Evolutionary conservation across 495 filamentous ascomycete species (phyloP).

Genomic region (Stereocaulon alpinum): DNA sequence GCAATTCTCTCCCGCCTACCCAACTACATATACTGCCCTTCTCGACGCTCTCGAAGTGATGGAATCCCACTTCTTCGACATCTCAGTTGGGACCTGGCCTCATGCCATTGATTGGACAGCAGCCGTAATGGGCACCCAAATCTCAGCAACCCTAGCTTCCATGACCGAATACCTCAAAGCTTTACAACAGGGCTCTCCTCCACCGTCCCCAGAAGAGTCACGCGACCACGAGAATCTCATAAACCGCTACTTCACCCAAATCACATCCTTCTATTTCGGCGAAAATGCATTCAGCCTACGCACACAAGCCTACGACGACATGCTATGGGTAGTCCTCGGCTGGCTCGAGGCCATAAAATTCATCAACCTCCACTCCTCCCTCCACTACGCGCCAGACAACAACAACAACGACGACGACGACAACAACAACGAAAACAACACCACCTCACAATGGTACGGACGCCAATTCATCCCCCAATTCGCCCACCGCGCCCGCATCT

Average conservation of each 20-base stretch:
- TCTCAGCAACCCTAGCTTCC: conserved; percentile 57
- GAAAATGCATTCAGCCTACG: conserved; percentile 70
- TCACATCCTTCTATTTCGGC: conserved; percentile 71
- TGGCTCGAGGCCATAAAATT: conserved; percentile 83
- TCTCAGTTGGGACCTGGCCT: conserved; percentile 77
- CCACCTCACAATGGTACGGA: conserved; percentile 55
- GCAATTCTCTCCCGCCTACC: background rate
- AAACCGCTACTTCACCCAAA: conserved; percentile 71
- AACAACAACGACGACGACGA: conserved; percentile 4
- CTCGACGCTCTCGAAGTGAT: conserved; percentile 58
- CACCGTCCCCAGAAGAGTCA: conserved; percentile 26
- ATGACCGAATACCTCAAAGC: conserved; percentile 39
- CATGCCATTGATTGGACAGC: conserved; percentile 87
- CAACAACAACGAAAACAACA: conserved; percentile 16
- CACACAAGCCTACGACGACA: conserved; percentile 85
- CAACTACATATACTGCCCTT: conserved; percentile 28
- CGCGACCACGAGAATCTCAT: conserved; percentile 59
- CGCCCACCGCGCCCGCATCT: conserved; percentile 76
- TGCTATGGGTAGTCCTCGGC: conserved; percentile 90
- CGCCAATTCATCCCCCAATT: conserved; percentile 66
- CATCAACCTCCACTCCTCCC: conserved; percentile 55
- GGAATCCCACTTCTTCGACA: conserved; percentile 66
- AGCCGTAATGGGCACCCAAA: conserved; percentile 72
- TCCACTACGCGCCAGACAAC: conserved; percentile 35
- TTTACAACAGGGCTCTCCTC: conserved; percentile 23